A percentile compares a stretch with the other conserved stretches of the same genome.
Evolutionary conservation across 1,139 yeast species (phyloP).

Genomic region (Hemisphaericaspora xylanilytica): DNA sequence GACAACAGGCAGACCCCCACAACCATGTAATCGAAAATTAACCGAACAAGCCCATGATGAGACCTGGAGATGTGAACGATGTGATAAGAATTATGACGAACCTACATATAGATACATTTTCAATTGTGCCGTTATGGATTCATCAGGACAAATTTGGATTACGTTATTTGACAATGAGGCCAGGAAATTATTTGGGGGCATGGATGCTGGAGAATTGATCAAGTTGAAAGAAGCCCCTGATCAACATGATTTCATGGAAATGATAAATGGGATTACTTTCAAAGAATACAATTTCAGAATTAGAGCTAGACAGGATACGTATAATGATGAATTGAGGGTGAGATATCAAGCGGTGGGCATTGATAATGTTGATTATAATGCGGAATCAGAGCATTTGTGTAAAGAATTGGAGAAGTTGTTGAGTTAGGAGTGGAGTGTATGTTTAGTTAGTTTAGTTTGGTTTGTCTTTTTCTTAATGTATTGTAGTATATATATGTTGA

Average conservation of each 20-base stretch:
- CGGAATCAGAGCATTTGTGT: constrained; percentile 61
- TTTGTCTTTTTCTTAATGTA: constrained; percentile 2
- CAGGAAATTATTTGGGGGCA: constrained; percentile 64
- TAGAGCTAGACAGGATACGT: constrained; percentile 80
- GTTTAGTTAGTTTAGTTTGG: constrained; percentile 7
- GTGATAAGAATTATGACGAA: constrained; percentile 63
- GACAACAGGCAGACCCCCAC: constrained; percentile 16
- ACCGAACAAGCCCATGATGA: constrained; percentile 68
- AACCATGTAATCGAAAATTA: constrained; percentile 75
- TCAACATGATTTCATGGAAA: constrained; percentile 46
- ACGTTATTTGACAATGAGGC: constrained; percentile 89
- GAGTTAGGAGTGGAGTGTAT: too few species aligned
- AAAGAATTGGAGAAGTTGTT: constrained; percentile 46
- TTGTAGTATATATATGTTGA: constrained; percentile 1
- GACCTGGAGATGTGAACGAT: constrained; percentile 91
- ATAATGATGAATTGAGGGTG: constrained; percentile 73
- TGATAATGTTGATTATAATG: constrained; percentile 53
- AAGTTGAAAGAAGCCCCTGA: constrained; percentile 44
- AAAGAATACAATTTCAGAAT: constrained; percentile 71
- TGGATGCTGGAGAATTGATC: constrained; percentile 65
- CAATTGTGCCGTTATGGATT: constrained; percentile 70
- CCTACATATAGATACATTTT: constrained; percentile 82
- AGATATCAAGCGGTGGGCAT: constrained; percentile 67
- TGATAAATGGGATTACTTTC: constrained; percentile 56
- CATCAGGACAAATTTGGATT: constrained; percentile 81